Percentiles rank a stretch among this genome's conserved stretches.
phyloP scores from a whole-genome alignment of 2,329 filamentous ascomycete species.

The Xylariaceae sp. region DNA sequence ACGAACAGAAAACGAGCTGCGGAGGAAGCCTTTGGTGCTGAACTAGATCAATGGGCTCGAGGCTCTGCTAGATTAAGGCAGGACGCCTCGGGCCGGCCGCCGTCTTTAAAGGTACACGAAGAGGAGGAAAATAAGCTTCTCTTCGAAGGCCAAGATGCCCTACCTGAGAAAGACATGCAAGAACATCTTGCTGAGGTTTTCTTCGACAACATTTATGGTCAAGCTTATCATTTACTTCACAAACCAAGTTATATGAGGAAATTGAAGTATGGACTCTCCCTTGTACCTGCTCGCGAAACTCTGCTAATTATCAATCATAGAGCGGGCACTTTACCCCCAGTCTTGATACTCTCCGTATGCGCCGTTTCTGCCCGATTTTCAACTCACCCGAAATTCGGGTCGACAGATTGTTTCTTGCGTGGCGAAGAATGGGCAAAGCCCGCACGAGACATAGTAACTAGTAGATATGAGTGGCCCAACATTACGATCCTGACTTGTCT shows the following conservation, averaged over 20 bases:
- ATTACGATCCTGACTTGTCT: constrained; percentile 94
- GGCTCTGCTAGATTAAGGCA: constrained; percentile 50
- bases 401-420: constrained; percentile 76
- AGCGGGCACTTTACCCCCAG: constrained; percentile 77
- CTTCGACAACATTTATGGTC: constrained; percentile 93
- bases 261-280: constrained; percentile 54
- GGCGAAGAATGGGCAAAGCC: constrained; percentile 88
- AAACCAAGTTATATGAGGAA: constrained; percentile 97
- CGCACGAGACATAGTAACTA: constrained; percentile 83
- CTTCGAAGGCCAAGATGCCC: constrained; percentile 75
- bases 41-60: constrained; percentile 78
- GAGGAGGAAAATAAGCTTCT: constrained; percentile 74
- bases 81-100: constrained; percentile 48
- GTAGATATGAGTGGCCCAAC: constrained; percentile 90
- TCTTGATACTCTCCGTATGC: constrained; percentile 89
- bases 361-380: constrained; percentile 95
- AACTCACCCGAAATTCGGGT: constrained; percentile 75
- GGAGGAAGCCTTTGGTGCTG: constrained; percentile 82
- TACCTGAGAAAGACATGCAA: constrained; percentile 84
- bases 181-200: constrained; percentile 92
- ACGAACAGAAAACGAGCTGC: constrained; percentile 74
- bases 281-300: constrained; percentile 15
- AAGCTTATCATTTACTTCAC: constrained; percentile 90
- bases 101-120: constrained; percentile 58
- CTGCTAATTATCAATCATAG: constrained; percentile 40